Conservation (phyloP, 768 basidiomycete genomes). For the Pleurotus tuoliensis region DNA sequence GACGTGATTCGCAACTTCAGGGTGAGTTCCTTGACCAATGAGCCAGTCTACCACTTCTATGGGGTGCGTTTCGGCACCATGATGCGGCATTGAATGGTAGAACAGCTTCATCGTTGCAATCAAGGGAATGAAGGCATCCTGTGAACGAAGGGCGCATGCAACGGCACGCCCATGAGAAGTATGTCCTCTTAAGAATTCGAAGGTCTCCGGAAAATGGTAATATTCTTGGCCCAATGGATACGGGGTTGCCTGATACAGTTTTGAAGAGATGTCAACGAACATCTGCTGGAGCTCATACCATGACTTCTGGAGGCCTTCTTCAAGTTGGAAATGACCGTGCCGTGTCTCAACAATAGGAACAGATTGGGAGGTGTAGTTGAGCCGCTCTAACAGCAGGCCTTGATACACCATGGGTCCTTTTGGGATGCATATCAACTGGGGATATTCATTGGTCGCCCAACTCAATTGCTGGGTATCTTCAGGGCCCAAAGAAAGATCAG, state of each 20-base stretch:
- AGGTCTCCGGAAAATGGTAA: conserved; percentile 3
- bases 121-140: conserved; percentile 10
- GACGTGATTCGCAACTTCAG: background rate
- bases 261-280: background rate
- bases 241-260: background rate
- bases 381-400: background rate
- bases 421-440: background rate
- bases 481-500: background rate
- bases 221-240: background rate
- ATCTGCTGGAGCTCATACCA: background rate
- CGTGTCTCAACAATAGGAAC: too few relatives aligned
- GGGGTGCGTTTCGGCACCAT: background rate
- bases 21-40: background rate
- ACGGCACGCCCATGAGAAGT: background rate
- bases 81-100: background rate
- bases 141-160: conserved; percentile 1
- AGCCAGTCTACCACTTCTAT: background rate
- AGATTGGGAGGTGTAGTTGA: background rate
- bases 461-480: background rate
- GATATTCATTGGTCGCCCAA: background rate
- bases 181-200: conserved; percentile 3
- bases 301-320: background rate
- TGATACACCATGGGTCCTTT: background rate
- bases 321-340: background rate
- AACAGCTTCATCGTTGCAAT: conserved; percentile 5